Evolutionary conservation across 2,329 filamentous ascomycete species (phyloP).

Genomic region (Thielaviopsis cerberus): DNA sequence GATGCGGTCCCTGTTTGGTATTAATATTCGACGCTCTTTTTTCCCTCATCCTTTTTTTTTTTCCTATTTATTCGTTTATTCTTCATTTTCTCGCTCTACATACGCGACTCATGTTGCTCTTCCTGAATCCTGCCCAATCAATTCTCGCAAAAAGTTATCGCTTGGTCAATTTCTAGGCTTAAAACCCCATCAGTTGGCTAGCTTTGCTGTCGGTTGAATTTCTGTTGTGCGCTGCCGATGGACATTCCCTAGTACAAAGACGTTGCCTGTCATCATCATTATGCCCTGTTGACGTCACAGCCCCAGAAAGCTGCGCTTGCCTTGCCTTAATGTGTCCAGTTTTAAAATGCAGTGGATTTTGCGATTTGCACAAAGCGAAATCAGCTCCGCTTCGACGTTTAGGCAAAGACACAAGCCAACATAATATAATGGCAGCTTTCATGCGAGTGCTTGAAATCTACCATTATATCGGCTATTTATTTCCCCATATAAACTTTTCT

Average conservation of each 20-base stretch:
- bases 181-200: neutral
- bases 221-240: neutral
- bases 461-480: neutral
- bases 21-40: neutral
- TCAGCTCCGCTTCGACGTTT: no score
- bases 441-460: neutral
- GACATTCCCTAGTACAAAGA: neutral
- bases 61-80: neutral
- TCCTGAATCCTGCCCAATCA: neutral
- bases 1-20: neutral
- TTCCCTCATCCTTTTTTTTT: neutral
- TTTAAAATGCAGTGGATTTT: neutral
- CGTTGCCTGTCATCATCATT: constrained; percentile 3
- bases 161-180: neutral
- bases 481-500: neutral
- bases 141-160: neutral
- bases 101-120: neutral
- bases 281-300: constrained; percentile 5
- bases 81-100: neutral
- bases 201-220: neutral
- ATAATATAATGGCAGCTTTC: neutral
- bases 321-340: neutral
- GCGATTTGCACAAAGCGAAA: neutral
- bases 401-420: neutral
- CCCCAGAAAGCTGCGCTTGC: neutral